phyloP scores from a whole-genome alignment of 306 rosid genomes.

The Fragaria vesca region DNA sequence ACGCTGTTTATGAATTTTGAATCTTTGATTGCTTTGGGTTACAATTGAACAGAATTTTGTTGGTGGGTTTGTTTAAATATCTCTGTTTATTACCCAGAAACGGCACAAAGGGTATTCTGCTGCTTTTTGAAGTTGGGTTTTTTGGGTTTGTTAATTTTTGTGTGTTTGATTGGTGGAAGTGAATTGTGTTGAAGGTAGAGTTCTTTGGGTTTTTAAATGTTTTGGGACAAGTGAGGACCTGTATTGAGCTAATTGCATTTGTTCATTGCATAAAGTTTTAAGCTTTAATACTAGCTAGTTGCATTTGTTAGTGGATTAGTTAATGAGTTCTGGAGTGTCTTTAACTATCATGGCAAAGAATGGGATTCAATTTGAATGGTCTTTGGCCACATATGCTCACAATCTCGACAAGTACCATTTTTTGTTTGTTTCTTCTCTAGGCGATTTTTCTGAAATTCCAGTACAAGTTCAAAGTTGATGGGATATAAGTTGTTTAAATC shows the following conservation, averaged over 20 bases:
- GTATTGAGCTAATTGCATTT: neutral
- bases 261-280: neutral
- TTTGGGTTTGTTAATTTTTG: neutral
- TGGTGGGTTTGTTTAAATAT: neutral
- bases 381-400: neutral
- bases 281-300: neutral
- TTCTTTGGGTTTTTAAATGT: neutral
- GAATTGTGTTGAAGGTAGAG: neutral
- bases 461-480: neutral
- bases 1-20: neutral
- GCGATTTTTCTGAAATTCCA: too few species aligned
- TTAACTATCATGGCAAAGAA: neutral
- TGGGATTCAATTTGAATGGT: neutral
- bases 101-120: neutral
- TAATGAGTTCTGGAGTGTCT: neutral
- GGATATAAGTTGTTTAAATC: neutral
- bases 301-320: neutral
- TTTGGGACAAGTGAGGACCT: neutral
- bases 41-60: neutral
- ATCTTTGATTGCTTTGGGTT: neutral
- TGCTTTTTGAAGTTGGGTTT: conserved; percentile 2
- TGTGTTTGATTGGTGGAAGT: neutral
- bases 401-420: neutral
- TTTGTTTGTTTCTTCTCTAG: too few species aligned
- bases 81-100: conserved; percentile 2